Evolutionary conservation across 1,284 basidiomycete species (phyloP), one percentile per base, ranked within the genome.

Genomic region (Cryptococcus neoformans): DNA sequence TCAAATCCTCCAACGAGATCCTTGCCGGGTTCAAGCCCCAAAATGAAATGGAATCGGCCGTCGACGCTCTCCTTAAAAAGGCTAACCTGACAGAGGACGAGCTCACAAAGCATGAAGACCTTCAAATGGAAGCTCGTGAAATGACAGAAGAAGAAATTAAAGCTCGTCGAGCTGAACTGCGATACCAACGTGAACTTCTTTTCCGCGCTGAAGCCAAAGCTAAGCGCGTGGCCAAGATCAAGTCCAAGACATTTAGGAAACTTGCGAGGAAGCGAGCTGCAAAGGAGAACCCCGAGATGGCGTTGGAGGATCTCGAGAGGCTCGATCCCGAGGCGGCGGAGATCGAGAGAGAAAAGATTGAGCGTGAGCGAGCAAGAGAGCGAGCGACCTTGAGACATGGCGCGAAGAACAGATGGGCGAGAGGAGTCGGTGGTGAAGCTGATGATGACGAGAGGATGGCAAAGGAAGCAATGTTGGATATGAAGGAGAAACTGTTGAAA

Each of bases 121-220:
- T 93, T 21, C 84, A 88, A 62, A 85, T 89, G 80, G 87, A 90
- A 62, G 74, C 67, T 2, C 73, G 76, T 56, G 84, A 90, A 61
- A 82, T 96, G 34, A 85, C 85, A 1, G 81, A 89, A 2, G 90
- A 92, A 70, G 92, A 96, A 73, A 88, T 94, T 42, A 83, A 85
- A 2, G 82, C 84, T 6, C 86, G 94, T 0, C 85, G 91, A 1
- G 84, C 83, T 1, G 90, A 94, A 69, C 83, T 98, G 12, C 84
- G 90, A 14, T 84, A 86, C 68, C 92, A 92, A 84, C 86, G 95
- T 37, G 93, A 97, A 67, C 82, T 98, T 49, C 89, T 94, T 82
- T 97, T 96, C 80, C 86, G 94, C 4, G 92, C 91, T 0, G 94
- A 99, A 69, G 81, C 86, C 41, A 95, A 95, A 74, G 91, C 92